Conservation (phyloP, 768 basidiomycete species). For the Cystoderma amianthinum region DNA sequence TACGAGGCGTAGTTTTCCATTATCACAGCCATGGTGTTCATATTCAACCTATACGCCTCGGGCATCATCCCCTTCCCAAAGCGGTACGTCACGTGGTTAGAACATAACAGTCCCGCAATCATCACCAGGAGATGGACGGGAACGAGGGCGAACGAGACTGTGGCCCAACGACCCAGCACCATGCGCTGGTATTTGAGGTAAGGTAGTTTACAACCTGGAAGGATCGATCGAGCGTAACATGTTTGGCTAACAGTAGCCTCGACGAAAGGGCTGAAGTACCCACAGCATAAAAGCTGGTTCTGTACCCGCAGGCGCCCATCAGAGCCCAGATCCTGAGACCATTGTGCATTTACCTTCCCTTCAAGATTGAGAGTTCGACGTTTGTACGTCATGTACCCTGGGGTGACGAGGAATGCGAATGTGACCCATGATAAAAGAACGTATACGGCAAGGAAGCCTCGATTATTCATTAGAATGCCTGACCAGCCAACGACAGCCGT, state of each 20-base stretch:
- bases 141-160: constrained; percentile 55
- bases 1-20: constrained; percentile 82
- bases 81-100: constrained; percentile 80
- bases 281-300: constrained; percentile 70
- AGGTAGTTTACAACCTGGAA: constrained; percentile 69
- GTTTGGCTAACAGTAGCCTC: constrained; percentile 70
- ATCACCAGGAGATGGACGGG: constrained; percentile 64
- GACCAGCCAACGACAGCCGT: constrained; percentile 74
- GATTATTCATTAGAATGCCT: constrained; percentile 82
- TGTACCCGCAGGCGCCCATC: constrained; percentile 60
- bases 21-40: constrained; percentile 72
- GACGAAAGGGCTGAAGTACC: constrained; percentile 74
- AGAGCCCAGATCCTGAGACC: constrained; percentile 54
- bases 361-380: constrained; percentile 51
- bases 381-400: constrained; percentile 78
- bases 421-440: constrained; percentile 72
- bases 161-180: constrained; percentile 59
- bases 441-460: constrained; percentile 74
- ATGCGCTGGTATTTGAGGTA: constrained; percentile 51
- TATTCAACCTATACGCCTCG: constrained; percentile 70
- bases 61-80: constrained; percentile 90
- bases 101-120: constrained; percentile 58
- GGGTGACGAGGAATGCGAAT: constrained; percentile 65
- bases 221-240: constrained; percentile 63
- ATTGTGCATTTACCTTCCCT: constrained; percentile 72